Evolutionary conservation across 192 early-diverging fungal genomes (phyloP).

Genomic region (Coemansia sp.): DNA sequence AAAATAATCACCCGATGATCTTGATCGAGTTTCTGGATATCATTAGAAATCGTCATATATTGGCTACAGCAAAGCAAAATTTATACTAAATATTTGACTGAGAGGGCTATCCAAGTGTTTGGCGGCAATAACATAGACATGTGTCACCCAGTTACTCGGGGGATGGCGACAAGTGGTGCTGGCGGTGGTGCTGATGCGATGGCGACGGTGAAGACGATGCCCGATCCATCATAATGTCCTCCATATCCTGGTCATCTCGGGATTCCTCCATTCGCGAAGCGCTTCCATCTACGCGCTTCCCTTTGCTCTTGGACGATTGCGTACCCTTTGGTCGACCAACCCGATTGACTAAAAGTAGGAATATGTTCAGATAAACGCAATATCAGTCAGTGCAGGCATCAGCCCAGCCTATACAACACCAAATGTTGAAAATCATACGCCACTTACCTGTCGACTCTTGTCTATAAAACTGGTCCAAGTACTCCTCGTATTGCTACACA

Average conservation of each 20-base stretch:
- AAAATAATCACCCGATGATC: background rate
- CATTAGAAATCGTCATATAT: background rate
- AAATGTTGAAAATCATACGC: background rate
- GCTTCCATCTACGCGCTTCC: slow-evolving; percentile 15
- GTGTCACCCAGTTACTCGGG: background rate
- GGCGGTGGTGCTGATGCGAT: background rate
- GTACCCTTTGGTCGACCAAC: slow-evolving; percentile 55
- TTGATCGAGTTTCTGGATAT: background rate
- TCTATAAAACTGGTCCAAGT: slow-evolving; percentile 49
- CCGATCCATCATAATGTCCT: slow-evolving; percentile 7
- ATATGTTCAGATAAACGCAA: background rate
- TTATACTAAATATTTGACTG: no score
- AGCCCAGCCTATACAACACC: background rate
- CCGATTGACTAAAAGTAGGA: slow-evolving; percentile 44
- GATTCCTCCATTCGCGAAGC: background rate
- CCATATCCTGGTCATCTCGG: background rate
- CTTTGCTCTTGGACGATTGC: slow-evolving; percentile 30
- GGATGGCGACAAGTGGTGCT: background rate
- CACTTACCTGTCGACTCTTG: slow-evolving; percentile 52
- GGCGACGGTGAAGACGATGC: slow-evolving; percentile 9
- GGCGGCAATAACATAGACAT: background rate
- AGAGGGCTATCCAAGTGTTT: background rate
- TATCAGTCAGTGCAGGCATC: background rate
- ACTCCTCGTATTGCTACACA: slow-evolving; percentile 49
- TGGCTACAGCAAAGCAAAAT: no score